Base-by-base conservation (phyloP, 1,284 basidiomycete genomes). In the Ceratobasidium sp. region DNA sequence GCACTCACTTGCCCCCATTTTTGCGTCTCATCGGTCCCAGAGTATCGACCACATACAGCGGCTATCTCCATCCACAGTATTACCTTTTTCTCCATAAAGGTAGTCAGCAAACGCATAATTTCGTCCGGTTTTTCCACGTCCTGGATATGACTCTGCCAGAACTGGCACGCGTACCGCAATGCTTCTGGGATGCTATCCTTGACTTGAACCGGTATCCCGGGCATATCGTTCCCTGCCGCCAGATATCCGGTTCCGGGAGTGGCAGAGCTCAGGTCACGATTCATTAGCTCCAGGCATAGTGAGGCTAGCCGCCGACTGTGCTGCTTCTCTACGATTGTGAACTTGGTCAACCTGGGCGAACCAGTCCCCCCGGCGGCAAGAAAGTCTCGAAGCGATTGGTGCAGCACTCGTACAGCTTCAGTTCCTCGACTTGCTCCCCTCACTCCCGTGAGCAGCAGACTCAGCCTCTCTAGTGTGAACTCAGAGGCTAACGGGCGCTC, bases 311-410 rank as follows among this genome's bases (percentile, higher is more conserved):
- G 26, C 26, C 20, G 56, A 33, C 70, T 62, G 10, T 61, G 23
- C 13, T 44, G 7, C 26, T 44, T 48, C 23, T 73, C 70, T 6
- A 23, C 42, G 5, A 73, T 62, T 5, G 23, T n/a, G 48, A 62
- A 52, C 17, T n/a, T 28, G 6, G 59, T 40, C 28, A 46, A 33
- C 13, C 28, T 13, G 3, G 56, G 23, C 12, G 46, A 48, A 20
- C 28, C 12, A 6, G 6, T 28, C 5, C 44, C 42, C 13, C 59
- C 42, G 13, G 12, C 20, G 10, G 33, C 26, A 46, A 73, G 46
- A 50, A 73, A 73, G 10, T 73, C 70, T n/a, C 70, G 70, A 6
- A 73, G 40, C 0, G 70, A 73, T 26, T 73, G 70, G 48, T 73
- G 70, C 1, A 73, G 44, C 13, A 73, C 26, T 52, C 28, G 57